phyloP scores from a whole-genome alignment of 2,329 filamentous ascomycete species.

The Graphilbum fragrans region DNA sequence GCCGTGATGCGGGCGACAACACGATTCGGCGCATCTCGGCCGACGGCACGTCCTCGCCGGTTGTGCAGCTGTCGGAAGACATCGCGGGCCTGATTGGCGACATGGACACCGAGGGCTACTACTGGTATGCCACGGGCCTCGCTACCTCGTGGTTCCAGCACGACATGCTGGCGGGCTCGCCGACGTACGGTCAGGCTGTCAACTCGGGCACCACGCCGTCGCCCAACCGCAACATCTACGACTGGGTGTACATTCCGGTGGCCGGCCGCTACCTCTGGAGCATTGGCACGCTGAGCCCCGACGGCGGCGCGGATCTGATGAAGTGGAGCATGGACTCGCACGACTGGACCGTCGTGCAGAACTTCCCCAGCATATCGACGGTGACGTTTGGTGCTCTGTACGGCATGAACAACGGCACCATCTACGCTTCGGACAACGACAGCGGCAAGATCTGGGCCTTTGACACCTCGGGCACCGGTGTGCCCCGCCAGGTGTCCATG shows the following conservation, averaged over 20 bases:
- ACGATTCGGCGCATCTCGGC: conserved; percentile 8
- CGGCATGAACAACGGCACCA: conserved; percentile 3
- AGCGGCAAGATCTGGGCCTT: not conserved
- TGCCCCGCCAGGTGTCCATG: not conserved
- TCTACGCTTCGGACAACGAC: not conserved
- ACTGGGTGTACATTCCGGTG: conserved; percentile 5
- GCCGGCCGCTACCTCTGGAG: conserved; percentile 3
- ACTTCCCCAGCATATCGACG: not conserved
- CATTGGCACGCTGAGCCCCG: not conserved
- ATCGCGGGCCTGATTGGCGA: conserved; percentile 3
- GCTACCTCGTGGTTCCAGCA: conserved; percentile 1
- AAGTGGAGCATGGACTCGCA: conserved; percentile 4
- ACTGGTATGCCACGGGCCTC: conserved; percentile 4
- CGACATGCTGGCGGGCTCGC: conserved; percentile 4
- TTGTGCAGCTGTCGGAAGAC: not conserved
- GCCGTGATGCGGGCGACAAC: conserved; percentile 1
- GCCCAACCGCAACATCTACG: not conserved
- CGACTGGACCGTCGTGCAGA: conserved; percentile 2
- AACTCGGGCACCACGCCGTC: conserved; percentile 1
- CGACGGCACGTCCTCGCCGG: conserved; percentile 4
- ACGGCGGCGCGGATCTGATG: conserved; percentile 2
- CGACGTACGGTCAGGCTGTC: conserved; percentile 4
- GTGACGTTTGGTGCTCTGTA: conserved; percentile 4
- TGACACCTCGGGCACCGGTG: not conserved
- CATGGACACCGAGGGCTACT: conserved; percentile 6